Percentiles rank a stretch among this genome's conserved stretches.
Conservation (phyloP, 2,329 filamentous ascomycete genomes). For the Talaromyces funiculosus region DNA sequence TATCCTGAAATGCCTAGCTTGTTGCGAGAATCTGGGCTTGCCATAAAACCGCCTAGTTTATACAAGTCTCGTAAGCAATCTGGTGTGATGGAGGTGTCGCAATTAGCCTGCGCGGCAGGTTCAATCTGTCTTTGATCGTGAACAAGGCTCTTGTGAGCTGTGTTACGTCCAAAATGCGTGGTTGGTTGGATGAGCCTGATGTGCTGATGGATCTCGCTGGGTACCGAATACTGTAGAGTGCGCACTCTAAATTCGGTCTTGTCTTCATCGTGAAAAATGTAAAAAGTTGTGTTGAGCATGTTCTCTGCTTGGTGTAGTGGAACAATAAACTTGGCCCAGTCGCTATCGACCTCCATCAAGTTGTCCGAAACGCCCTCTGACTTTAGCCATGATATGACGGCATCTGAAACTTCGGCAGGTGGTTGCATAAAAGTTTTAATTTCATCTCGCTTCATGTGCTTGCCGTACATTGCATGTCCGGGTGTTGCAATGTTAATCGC, state of each 20-base stretch:
- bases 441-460: constrained; percentile 57
- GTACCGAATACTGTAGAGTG: constrained; percentile 57
- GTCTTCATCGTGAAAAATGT: constrained; percentile 48
- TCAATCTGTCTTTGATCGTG: constrained; percentile 17
- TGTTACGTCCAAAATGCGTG: constrained; percentile 54
- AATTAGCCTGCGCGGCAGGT: constrained; percentile 25
- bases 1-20: constrained; percentile 46
- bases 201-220: constrained; percentile 48
- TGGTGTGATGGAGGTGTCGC: constrained; percentile 42
- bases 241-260: constrained; percentile 46
- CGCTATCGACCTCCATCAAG: constrained; percentile 47
- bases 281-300: constrained; percentile 55
- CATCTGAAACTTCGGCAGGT: constrained; percentile 41
- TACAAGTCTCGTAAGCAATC: constrained; percentile 48
- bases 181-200: constrained; percentile 62
- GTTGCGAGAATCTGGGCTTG: constrained; percentile 31
- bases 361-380: constrained; percentile 43
- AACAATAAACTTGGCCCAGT: constrained; percentile 56
- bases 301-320: constrained; percentile 43
- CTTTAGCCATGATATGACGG: constrained; percentile 53
- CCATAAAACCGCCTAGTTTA: constrained; percentile 39
- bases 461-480: constrained; percentile 53
- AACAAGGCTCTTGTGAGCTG: constrained; percentile 36
- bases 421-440: constrained; percentile 52
- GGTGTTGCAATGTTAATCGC: constrained; percentile 60